These are phyloP conservation scores for Globisporangium mamillatum DNA, from an alignment of 352 stramenopile genomes.

Conservation along the genomic window DNA sequence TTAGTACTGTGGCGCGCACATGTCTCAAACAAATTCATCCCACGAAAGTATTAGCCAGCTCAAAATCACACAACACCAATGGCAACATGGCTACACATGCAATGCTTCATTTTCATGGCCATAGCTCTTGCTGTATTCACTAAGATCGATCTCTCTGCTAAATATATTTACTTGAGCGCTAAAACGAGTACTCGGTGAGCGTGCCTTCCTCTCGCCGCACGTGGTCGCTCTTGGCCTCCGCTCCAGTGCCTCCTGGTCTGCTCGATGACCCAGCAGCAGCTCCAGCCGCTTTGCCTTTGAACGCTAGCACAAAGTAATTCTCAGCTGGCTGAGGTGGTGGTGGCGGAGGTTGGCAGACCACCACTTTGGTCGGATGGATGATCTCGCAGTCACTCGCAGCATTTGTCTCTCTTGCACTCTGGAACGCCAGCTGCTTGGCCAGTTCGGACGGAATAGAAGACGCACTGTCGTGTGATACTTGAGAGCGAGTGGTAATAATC, in stretches of 20 bases:
- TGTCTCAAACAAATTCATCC: background rate
- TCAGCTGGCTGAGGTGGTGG: slow-evolving; percentile 4
- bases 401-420: background rate
- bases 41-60: background rate
- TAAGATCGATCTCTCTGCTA: background rate
- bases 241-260: background rate
- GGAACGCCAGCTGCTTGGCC: slow-evolving; percentile 12
- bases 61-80: background rate
- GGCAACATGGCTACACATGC: background rate
- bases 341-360: slow-evolving; percentile 6
- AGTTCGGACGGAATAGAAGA: background rate
- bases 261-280: background rate
- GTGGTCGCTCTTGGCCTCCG: slow-evolving; percentile 18
- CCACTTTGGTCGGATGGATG: slow-evolving; percentile 13
- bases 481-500: background rate
- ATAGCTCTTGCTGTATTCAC: background rate
- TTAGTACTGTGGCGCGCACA: slow-evolving; percentile 18
- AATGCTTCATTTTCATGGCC: background rate
- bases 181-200: slow-evolving; percentile 10
- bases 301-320: slow-evolving; percentile 50
- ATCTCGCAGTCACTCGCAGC: background rate
- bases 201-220: slow-evolving; percentile 26
- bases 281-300: slow-evolving; percentile 26
- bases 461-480: background rate
- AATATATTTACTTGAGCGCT: background rate